Percentiles rank a stretch among this genome's conserved stretches.
Conservation (phyloP, 345 rosid genomes). For the Eucalyptus albens region DNA sequence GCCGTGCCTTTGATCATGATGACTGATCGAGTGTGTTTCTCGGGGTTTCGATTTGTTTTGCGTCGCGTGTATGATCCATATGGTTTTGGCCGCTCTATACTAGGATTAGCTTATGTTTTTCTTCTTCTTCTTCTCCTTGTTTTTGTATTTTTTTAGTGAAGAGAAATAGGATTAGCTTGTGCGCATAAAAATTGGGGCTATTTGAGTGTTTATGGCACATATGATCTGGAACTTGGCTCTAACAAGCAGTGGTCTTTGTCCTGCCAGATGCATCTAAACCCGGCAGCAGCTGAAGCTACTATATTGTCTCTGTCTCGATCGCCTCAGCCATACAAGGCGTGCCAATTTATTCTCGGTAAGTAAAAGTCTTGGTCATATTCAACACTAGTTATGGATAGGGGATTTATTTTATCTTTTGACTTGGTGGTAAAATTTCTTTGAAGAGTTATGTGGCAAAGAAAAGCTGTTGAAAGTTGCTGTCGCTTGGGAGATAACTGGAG, state of each 20-base stretch:
- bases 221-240: background rate
- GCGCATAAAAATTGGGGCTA: background rate
- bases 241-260: background rate
- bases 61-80: background rate
- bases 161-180: background rate
- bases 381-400: background rate
- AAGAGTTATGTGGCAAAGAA: background rate
- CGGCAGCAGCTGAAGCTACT: constrained; percentile 78
- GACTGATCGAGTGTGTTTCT: background rate
- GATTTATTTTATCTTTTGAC: background rate
- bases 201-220: background rate
- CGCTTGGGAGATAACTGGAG: background rate
- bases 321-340: constrained; percentile 75
- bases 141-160: background rate
- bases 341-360: constrained; percentile 84
- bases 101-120: background rate
- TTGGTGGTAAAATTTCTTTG: background rate
- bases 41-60: background rate
- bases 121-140: background rate
- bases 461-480: background rate
- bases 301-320: constrained; percentile 70
- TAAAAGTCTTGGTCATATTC: background rate
- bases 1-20: background rate
- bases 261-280: constrained; percentile 70
- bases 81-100: background rate